Evolutionary conservation across 1,284 basidiomycete genomes (phyloP).

Genomic region (Sanghuangporus sanghuang): DNA sequence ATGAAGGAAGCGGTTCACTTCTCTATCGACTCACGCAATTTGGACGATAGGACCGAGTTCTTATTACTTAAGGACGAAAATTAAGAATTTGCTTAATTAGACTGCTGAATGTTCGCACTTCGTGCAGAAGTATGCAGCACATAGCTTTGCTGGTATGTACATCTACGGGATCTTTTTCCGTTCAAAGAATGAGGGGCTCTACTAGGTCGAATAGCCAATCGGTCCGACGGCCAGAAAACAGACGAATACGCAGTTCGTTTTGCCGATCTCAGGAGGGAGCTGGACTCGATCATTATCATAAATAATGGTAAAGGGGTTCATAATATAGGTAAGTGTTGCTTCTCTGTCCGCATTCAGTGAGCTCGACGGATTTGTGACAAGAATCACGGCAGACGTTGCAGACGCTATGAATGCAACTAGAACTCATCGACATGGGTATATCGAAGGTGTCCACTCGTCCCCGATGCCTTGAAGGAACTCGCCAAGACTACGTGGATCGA

Average conservation of each 20-base stretch:
- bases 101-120: background rate
- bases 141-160: background rate
- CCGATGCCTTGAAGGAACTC: background rate
- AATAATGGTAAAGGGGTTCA: background rate
- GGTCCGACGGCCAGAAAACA: background rate
- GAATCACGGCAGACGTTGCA: background rate
- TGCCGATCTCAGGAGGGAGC: background rate
- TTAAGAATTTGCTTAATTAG: background rate
- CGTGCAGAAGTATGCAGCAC: background rate
- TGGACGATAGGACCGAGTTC: background rate
- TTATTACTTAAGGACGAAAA: background rate
- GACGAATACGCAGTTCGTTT: background rate
- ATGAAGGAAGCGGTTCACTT: background rate
- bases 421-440: background rate
- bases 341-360: background rate
- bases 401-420: background rate
- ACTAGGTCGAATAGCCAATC: background rate
- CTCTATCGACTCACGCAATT: background rate
- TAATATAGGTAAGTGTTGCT: background rate
- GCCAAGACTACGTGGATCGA: background rate
- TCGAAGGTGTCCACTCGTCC: background rate
- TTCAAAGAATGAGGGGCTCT: no score
- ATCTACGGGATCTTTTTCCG: no score
- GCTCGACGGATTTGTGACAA: background rate
- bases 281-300: background rate